phyloP scores from a whole-genome alignment of 1,284 basidiomycete species.

The Rhizoctonia solani region DNA sequence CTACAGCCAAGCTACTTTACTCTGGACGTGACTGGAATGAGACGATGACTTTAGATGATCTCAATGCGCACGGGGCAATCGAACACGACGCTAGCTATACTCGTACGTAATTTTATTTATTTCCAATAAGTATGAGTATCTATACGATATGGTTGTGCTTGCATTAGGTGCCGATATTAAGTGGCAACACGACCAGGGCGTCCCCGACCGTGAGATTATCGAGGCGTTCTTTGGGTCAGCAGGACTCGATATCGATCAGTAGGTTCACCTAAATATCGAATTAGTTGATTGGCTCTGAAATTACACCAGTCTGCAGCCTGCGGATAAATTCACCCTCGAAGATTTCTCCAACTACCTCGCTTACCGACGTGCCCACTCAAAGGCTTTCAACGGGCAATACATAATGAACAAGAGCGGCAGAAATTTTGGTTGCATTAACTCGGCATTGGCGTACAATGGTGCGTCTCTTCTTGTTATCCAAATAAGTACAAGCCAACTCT shows the following conservation, averaged over 20 bases:
- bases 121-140: no score
- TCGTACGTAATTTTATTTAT: no score
- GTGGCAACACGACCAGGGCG: slow-evolving; percentile 22
- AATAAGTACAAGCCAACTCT: neutral
- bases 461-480: neutral
- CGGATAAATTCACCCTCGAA: slow-evolving; percentile 5
- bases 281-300: neutral
- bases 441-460: slow-evolving; percentile 16
- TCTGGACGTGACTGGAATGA: slow-evolving; percentile 27
- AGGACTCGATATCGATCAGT: slow-evolving; percentile 18
- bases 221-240: slow-evolving; percentile 1
- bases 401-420: slow-evolving; percentile 15
- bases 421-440: slow-evolving; percentile 1
- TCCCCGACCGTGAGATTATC: slow-evolving; percentile 8
- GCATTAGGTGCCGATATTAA: slow-evolving; percentile 24
- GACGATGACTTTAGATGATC: slow-evolving; percentile 30
- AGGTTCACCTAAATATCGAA: neutral
- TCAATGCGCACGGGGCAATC: slow-evolving; percentile 34
- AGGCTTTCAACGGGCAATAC: slow-evolving; percentile 25
- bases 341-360: slow-evolving; percentile 28
- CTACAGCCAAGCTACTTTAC: slow-evolving; percentile 30
- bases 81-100: slow-evolving; percentile 37
- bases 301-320: slow-evolving; percentile 5
- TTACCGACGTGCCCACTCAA: slow-evolving; percentile 20
- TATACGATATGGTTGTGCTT: no score